Base-by-base conservation (phyloP, 1,284 basidiomycete genomes). In the Singerocomus rubriflavus region DNA sequence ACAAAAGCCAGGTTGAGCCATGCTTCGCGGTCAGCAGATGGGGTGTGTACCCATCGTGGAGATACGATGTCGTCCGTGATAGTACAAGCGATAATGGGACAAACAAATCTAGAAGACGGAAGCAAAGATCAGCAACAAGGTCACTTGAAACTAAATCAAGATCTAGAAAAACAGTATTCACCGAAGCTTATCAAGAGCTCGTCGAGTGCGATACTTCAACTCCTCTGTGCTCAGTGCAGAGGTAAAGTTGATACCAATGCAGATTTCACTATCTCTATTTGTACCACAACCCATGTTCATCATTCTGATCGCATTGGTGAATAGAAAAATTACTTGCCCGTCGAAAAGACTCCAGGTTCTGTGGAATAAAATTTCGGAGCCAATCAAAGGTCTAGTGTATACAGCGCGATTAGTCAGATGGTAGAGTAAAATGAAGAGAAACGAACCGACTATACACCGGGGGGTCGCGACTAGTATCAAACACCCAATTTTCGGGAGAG, bases 111-210 rank as follows among this genome's bases (percentile, higher is more conserved):
- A 21, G 2, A 14, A 13, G 4, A 17, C 10, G 14, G 3, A 16
- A 13, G 17, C 13, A 4, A 8, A 3, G 1, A 11, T 40, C 17
- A 6, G 9, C 12, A 3, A 11, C 12, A 3, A 10, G 29, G 30
- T 21, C 21, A 21, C 21, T 21, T 21, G 21, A 21, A 21, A 21
- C 21, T 21, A 21, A 21, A 21, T 21, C 21, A 21, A 21, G 21
- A 21, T 4, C 21, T 21, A 10, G 13, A 31, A 32, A n/a, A 40
- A 29, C 14, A 13, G 7, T 14, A 14, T 48, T 46, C 44, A 61
- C 59, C 59, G 56, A 26, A 59, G 59, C 39, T 61, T 61, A n/a
- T 56, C 31, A 27, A 63, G 51, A 4, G 59, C 59, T 17, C 6
- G n/a, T 7, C 56, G 58, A 25, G 50, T 35, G 17, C 58, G 56